Conservation (phyloP, 2,329 filamentous ascomycete genomes). For the Clonostachys rosea region DNA sequence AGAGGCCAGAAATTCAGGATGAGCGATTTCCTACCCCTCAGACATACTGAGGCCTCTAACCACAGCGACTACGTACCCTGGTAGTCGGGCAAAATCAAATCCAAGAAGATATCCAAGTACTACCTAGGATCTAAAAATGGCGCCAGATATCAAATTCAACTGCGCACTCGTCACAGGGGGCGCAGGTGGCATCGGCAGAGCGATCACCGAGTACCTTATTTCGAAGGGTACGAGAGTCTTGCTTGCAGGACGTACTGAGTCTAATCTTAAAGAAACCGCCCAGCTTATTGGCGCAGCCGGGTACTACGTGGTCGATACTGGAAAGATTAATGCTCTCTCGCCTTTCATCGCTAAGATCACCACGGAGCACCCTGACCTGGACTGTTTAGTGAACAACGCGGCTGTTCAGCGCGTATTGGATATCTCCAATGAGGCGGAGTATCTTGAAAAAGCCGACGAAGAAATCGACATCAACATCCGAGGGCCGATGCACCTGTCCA, state of each 20-base stretch:
- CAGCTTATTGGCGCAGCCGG: constrained; percentile 35
- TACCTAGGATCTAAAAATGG: no score
- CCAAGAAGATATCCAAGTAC: no score
- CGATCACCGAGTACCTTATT: constrained; percentile 39
- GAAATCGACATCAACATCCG: constrained; percentile 56
- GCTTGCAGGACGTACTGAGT: constrained; percentile 48
- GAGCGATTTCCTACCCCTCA: no score
- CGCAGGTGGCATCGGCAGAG: constrained; percentile 45
- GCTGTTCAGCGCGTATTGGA: constrained; percentile 51
- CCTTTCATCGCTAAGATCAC: constrained; percentile 37
- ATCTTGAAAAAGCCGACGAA: constrained; percentile 45
- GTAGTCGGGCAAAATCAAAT: no score
- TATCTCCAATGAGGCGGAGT: constrained; percentile 30
- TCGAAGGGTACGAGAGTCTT: constrained; percentile 42
- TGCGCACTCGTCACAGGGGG: constrained; percentile 46
- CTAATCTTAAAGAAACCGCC: constrained; percentile 38
- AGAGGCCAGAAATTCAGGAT: no score
- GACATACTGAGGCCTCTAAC: no score
- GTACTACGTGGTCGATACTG: constrained; percentile 49
- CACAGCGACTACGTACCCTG: no score
- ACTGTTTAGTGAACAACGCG: constrained; percentile 56
- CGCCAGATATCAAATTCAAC: constrained; percentile 20
- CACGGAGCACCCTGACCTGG: constrained; percentile 39
- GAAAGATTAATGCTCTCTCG: constrained; percentile 34
- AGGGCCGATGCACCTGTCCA: constrained; percentile 50